These are phyloP conservation scores for Xylariales sp. DNA, from an alignment of 2,329 filamentous ascomycete genomes.

Conservation along the genomic window DNA sequence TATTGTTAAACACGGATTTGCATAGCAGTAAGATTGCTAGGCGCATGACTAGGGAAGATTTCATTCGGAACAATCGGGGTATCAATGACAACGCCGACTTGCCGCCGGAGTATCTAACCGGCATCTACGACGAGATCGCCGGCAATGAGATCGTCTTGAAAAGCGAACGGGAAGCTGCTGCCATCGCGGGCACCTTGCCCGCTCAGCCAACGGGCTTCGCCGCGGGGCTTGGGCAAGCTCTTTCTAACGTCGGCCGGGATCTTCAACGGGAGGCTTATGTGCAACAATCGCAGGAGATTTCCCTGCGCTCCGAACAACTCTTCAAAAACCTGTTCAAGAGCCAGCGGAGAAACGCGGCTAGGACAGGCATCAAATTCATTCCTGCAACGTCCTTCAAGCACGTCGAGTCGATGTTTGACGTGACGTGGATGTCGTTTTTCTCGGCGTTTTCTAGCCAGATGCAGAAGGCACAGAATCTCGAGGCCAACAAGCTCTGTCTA, in stretches of 20 bases:
- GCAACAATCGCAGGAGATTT: slow-evolving; percentile 94
- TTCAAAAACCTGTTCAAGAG: slow-evolving; percentile 94
- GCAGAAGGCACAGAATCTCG: slow-evolving; percentile 91
- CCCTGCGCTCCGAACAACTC: slow-evolving; percentile 77
- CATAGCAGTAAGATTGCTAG: slow-evolving; percentile 87
- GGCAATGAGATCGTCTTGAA: slow-evolving; percentile 93
- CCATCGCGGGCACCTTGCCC: slow-evolving; percentile 74
- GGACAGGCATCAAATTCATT: slow-evolving; percentile 80
- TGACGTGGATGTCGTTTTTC: slow-evolving; percentile 99
- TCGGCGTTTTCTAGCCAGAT: slow-evolving; percentile 93
- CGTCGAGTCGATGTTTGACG: slow-evolving; percentile 97
- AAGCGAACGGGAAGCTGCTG: slow-evolving; percentile 90
- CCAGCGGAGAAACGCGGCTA: slow-evolving; percentile 82
- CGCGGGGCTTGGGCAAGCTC: slow-evolving; percentile 85
- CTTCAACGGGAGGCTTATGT: slow-evolving; percentile 92
- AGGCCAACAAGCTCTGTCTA: slow-evolving; percentile 91
- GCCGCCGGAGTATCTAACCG: slow-evolving; percentile 88
- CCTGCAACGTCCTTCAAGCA: slow-evolving; percentile 94
- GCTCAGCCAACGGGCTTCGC: slow-evolving; percentile 75
- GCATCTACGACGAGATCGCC: slow-evolving; percentile 92
- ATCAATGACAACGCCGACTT: slow-evolving; percentile 97
- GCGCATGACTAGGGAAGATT: slow-evolving; percentile 95
- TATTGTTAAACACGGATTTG: slow-evolving; percentile 94
- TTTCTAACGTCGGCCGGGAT: slow-evolving; percentile 92
- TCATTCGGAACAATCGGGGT: slow-evolving; percentile 98